A percentile compares a stretch with the other conserved stretches of the same genome.
Evolutionary conservation across 2,329 filamentous ascomycete genomes (phyloP).

Genomic region (Epichloe coenophiala): DNA sequence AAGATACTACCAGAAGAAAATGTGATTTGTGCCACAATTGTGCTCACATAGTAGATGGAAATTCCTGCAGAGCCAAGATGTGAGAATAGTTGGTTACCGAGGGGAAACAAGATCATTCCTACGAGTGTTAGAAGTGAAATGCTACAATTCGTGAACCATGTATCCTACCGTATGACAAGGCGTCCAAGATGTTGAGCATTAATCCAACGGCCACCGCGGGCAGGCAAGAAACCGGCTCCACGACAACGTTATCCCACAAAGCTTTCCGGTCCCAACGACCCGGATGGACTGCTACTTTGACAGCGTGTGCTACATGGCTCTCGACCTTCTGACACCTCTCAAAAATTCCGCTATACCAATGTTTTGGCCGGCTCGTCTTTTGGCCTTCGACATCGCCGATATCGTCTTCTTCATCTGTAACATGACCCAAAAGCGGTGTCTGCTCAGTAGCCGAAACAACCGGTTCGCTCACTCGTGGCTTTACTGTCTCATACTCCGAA

Average conservation of each 20-base stretch:
- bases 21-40: conserved; percentile 81
- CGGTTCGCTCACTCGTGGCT: conserved; percentile 5
- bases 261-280: conserved; percentile 58
- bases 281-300: conserved; percentile 37
- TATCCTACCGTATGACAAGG: conserved; percentile 71
- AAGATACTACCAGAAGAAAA: conserved; percentile 85
- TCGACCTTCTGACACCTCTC: conserved; percentile 20
- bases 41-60: conserved; percentile 97
- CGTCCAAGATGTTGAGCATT: conserved; percentile 85
- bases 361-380: conserved; percentile 21
- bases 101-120: conserved; percentile 88
- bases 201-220: conserved; percentile 82
- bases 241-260: conserved; percentile 49
- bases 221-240: conserved; percentile 56
- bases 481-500: conserved; percentile 3
- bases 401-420: conserved; percentile 18
- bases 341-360: conserved; percentile 22
- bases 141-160: conserved; percentile 1
- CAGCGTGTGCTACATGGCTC: conserved; percentile 16
- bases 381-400: conserved; percentile 37
- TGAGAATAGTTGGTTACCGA: conserved; percentile 76
- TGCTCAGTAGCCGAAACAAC: conserved; percentile 22
- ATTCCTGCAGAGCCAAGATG: conserved; percentile 85
- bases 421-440: conserved; percentile 32
- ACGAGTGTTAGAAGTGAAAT: conserved; percentile 7